Evolutionary conservation across 805 yeast species (phyloP), one percentile per base, ranked within the genome.

Genomic region (Schwanniomyces occidentalis): DNA sequence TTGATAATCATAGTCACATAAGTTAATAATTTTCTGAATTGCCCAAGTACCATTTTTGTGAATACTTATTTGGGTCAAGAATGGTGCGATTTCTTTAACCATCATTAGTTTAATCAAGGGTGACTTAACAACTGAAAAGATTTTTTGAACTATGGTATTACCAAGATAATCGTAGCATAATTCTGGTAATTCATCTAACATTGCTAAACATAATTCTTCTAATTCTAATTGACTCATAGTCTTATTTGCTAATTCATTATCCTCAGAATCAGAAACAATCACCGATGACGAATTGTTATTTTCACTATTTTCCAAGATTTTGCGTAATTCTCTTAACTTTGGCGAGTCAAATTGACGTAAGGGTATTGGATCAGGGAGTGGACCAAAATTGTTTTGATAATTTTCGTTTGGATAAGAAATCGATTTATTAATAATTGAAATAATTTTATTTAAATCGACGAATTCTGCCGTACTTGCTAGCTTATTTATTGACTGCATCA

Each of bases 1-100:
- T 41, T 61, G 68, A 25, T 38, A 47, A 18, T 57, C 60, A 49
- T 80, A 86, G 76, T 72, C 27, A 72, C 79, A 31, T 78, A 79
- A 43, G 45, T 80, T 84, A 48, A 93, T 89, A 60, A 93, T 82
- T 61, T 91, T 93, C 61, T 93, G 99, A 16, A 96, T 95, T 2
- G 97, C 98, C 99, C 99, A 93, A 4, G 99, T 93, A 42, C 99
- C 99, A 58, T 93, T 93, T 54, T 93, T 93, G 65, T 93, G 99
- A 37, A 88, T 82, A 49, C 97, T 93, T 71, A 91, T 83, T 48
- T 88, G 95, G 1, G 96, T 86, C 44, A 93, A 68, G 52, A 74
- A 86, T 17, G 90, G 95, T 4, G 83, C 69, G 25, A 95, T 77
- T 44, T 76, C 77, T 50, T 83, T 78, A 37, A 93, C 72, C 87